phyloP scores from a whole-genome alignment of 768 basidiomycete genomes.

The Boletus pseudopeckii region DNA sequence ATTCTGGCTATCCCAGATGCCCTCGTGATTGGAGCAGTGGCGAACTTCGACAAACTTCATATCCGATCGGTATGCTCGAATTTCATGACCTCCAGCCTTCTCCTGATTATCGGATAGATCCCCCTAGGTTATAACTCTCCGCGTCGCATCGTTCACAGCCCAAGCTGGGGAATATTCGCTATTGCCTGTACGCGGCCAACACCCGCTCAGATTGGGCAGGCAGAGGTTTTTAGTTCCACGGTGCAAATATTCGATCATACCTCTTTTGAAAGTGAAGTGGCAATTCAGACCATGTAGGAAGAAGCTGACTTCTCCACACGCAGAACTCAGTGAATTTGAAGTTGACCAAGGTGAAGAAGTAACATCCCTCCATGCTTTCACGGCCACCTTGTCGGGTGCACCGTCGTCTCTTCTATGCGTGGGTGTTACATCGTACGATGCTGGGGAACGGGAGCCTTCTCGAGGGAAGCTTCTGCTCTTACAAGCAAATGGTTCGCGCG shows the following conservation, averaged over 20 bases:
- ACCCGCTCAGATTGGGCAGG: slow-evolving; percentile 53
- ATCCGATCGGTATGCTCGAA: slow-evolving; percentile 60
- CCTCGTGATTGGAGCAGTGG: slow-evolving; percentile 63
- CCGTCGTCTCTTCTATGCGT: slow-evolving; percentile 45
- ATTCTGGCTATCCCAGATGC: slow-evolving; percentile 52
- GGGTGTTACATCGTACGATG: slow-evolving; percentile 43
- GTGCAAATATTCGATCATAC: slow-evolving; percentile 67
- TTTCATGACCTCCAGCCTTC: background rate
- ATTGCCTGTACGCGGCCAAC: slow-evolving; percentile 57
- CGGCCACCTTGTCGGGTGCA: slow-evolving; percentile 26
- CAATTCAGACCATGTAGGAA: background rate
- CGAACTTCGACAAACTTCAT: slow-evolving; percentile 73
- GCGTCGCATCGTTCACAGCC: slow-evolving; percentile 59
- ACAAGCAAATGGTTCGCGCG: slow-evolving; percentile 24
- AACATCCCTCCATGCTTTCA: slow-evolving; percentile 44
- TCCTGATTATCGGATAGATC: slow-evolving; percentile 42
- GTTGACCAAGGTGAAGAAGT: slow-evolving; percentile 56
- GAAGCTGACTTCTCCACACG: slow-evolving; percentile 1
- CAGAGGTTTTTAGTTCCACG: slow-evolving; percentile 45
- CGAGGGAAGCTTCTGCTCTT: slow-evolving; percentile 64
- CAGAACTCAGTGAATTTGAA: slow-evolving; percentile 31
- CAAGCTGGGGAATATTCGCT: slow-evolving; percentile 54
- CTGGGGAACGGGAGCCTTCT: slow-evolving; percentile 47
- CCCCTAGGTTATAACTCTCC: slow-evolving; percentile 73
- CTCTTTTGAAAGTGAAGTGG: slow-evolving; percentile 56